A percentile compares a stretch with the other conserved stretches of the same genome.
phyloP scores from a whole-genome alignment of 2,329 filamentous ascomycete genomes.

The Stagonosporopsis rhizophila region DNA sequence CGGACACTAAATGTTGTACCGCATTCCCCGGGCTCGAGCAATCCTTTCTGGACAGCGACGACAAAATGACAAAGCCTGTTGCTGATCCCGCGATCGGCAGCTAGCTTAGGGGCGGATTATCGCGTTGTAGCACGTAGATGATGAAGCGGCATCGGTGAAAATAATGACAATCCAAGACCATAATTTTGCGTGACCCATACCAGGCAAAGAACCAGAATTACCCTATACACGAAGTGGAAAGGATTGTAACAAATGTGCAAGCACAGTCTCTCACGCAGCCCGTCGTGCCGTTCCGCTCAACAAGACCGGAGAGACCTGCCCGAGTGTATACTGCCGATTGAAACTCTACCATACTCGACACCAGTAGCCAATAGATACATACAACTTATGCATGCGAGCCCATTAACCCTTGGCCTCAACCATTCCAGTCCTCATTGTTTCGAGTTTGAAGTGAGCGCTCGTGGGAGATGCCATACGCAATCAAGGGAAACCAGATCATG shows the following conservation, averaged over 20 bases:
- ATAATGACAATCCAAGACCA: neutral
- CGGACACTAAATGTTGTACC: conserved; percentile 14
- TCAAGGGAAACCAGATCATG: conserved; percentile 43
- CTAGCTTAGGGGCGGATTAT: neutral
- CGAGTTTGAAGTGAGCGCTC: conserved; percentile 33
- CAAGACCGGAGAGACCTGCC: conserved; percentile 24
- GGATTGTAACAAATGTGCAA: conserved; percentile 36
- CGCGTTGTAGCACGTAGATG: neutral
- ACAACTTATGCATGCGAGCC: conserved; percentile 43
- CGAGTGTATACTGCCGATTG: conserved; percentile 44
- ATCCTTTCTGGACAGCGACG: neutral
- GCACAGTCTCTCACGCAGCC: conserved; percentile 30
- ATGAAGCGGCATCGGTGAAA: too few relatives aligned
- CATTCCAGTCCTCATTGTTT: conserved; percentile 34
- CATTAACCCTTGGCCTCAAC: conserved; percentile 35
- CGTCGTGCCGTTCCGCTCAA: conserved; percentile 29
- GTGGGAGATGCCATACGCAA: conserved; percentile 41
- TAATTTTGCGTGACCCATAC: conserved; percentile 2
- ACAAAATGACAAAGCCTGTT: conserved; percentile 10
- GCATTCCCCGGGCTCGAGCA: conserved; percentile 31
- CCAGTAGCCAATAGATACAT: conserved; percentile 47
- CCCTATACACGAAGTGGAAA: conserved; percentile 29
- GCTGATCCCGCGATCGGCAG: neutral
- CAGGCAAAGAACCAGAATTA: conserved; percentile 1
- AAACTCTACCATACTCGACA: conserved; percentile 40